A percentile compares a stretch with the other conserved stretches of the same genome.
phyloP scores from a whole-genome alignment of 2,329 filamentous ascomycete species.

The Nigrograna mackinnonii region DNA sequence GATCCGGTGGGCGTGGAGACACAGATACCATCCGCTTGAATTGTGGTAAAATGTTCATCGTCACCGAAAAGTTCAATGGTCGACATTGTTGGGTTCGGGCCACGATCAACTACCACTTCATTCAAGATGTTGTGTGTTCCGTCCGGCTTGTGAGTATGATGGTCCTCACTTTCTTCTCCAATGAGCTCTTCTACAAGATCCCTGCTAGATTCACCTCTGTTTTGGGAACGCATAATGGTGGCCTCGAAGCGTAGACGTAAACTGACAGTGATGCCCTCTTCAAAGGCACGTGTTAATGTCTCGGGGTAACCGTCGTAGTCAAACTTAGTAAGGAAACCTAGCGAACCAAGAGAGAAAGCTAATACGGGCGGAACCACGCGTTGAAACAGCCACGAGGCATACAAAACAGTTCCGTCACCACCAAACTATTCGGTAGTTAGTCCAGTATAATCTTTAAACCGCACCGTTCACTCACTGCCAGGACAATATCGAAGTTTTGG shows the following conservation, averaged over 20 bases:
- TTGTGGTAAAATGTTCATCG: slow-evolving; percentile 91
- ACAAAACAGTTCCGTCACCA: slow-evolving; percentile 95
- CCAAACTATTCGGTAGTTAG: slow-evolving; percentile 58
- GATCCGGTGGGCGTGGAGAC: slow-evolving; percentile 93
- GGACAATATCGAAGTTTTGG: slow-evolving; percentile 89
- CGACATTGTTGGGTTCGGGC: slow-evolving; percentile 93
- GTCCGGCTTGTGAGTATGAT: slow-evolving; percentile 82
- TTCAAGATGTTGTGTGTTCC: slow-evolving; percentile 90
- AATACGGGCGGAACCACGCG: slow-evolving; percentile 90
- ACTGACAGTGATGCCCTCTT: slow-evolving; percentile 84
- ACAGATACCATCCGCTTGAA: slow-evolving; percentile 90
- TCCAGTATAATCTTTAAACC: neutral
- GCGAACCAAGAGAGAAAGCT: slow-evolving; percentile 86
- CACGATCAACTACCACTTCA: slow-evolving; percentile 93
- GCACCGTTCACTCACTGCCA: slow-evolving; percentile 59
- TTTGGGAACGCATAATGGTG: slow-evolving; percentile 83
- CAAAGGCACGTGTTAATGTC: slow-evolving; percentile 73
- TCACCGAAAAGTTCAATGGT: slow-evolving; percentile 91
- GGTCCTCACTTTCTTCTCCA: slow-evolving; percentile 81
- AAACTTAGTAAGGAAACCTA: slow-evolving; percentile 96
- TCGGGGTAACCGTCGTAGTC: slow-evolving; percentile 77
- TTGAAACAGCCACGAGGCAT: slow-evolving; percentile 96
- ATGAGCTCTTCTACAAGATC: slow-evolving; percentile 83
- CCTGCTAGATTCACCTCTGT: slow-evolving; percentile 26
- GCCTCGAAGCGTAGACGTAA: slow-evolving; percentile 88